A percentile compares a stretch with the other conserved stretches of the same genome.
Evolutionary conservation across 768 basidiomycete species (phyloP).

Genomic region (Podaxis sp.): DNA sequence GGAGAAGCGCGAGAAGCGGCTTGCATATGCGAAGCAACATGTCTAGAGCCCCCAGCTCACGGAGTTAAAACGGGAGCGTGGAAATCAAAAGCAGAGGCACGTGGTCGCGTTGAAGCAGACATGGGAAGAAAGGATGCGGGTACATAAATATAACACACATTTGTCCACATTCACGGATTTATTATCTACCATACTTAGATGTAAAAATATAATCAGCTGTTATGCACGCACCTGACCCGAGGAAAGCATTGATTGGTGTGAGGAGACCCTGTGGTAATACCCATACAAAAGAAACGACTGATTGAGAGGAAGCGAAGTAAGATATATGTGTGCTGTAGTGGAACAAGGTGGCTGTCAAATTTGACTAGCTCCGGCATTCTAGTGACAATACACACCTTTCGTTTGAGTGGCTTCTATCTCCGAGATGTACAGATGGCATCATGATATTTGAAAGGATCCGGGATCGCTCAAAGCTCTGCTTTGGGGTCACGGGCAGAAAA

Average conservation of each 20-base stretch:
- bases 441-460: neutral
- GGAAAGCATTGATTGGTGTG: neutral
- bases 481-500: no score
- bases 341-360: neutral
- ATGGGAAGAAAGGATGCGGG: neutral
- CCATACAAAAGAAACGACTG: neutral
- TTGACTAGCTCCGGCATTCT: neutral
- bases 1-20: neutral
- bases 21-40: neutral
- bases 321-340: no score
- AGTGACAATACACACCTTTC: neutral
- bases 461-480: neutral
- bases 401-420: neutral
- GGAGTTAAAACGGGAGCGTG: neutral
- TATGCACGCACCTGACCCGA: neutral
- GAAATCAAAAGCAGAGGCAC: neutral
- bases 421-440: neutral
- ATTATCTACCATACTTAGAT: neutral
- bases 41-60: neutral
- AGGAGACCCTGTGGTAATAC: no score
- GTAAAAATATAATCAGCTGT: no score
- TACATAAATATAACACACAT: neutral
- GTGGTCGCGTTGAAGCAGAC: slow-evolving; percentile 3
- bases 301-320: no score
- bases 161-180: neutral